Base-by-base conservation (phyloP, 2,329 filamentous ascomycete genomes). In the Hymenoscyphus albidus region DNA sequence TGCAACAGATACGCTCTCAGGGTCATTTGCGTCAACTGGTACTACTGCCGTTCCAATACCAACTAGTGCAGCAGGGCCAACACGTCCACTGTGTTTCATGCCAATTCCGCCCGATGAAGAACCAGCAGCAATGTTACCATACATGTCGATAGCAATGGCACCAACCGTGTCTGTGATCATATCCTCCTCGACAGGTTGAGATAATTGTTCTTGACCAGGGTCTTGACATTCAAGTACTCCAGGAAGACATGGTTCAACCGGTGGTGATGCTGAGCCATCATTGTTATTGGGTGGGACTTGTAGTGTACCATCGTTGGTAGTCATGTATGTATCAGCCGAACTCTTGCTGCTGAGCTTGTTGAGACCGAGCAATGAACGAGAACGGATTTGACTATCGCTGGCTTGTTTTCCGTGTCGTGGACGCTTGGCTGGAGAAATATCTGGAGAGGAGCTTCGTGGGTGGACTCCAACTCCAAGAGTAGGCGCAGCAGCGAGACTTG, bases 101-200 rank as follows among this genome's bases (percentile, higher is more conserved):
- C 95, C 94, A 75, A 99, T 99, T 1, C 95, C 95, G 5, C 95
- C 95, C 16, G 96, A 99, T 1, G 95, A 99, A 1, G 95, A 97
- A 16, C 90, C 95, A 3, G 94, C 95, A 4, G 96, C 94, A 74
- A 99, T 97, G 65, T 90, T 89, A 16, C 95, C 95, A 70, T 84
- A 85, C 59, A 85, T 84, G 73, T 99, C 95, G 68, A 99, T 88
- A 12, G 93, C 95, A 74, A 99, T 97, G 35, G 93, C 95, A 56
- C 96, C 95, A 65, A 99, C 93, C 13, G 95, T 99, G 79, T 99
- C 95, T 2, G 90, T 96, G 71, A 99, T 84, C 32, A 78, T 83
- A 72, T 90, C 84, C 67, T 71, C 68, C 12, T 18, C 58, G 55
- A 40, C 35, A 10, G 39, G 44, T 14, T 39, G 57, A 14, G 68